Base-by-base conservation (phyloP, 2,329 filamentous ascomycete species). In the Escovopsis sp. region DNA sequence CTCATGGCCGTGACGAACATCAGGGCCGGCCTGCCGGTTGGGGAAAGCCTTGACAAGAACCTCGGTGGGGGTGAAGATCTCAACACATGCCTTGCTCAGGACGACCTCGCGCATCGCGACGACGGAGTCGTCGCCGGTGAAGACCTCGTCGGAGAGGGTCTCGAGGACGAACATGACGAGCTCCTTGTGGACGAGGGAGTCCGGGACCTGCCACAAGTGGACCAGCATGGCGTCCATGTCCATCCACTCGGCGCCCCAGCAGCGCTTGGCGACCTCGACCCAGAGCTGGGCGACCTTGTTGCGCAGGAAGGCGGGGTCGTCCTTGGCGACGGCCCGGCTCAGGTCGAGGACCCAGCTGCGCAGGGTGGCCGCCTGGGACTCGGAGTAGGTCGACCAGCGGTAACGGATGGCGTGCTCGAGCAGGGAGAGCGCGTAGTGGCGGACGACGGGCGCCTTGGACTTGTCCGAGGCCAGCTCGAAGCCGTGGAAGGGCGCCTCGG, bases 261-360 rank as follows among this genome's bases (percentile, higher is more conserved):
- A 82, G 48, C 88, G 73, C 63, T 96, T 96, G 28, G 87, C 86
- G 35, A 94, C 68, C 56, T 96, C 90, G 7, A 87, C 83, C 90
- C 90, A 98, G 41, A 98, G 62, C 58, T 93, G 81, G 19, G 84
- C 85, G 25, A 90, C 79, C 62, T 98, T 98, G 66, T 93, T 96
- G 46, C 88, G 72, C 44, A 94, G 64, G 53, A 87, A 98, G 23
- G 70, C 57, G 3, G 85, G 83, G 52, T 96, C 88, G 15, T 76
- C 69, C 31, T 70, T 69, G 5, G 72, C 66, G 30, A 92, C 65
- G 41, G 70, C 68, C 49, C 80, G 73, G 11, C 85, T 82, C 11
- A 98, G 75, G 52, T 79, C 68, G 37, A 94, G 60, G 30, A 94
- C 74, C 71, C 87, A 90, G 39, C 67, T 66, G 34, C 83, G 74